Conservation (phyloP, 163 green algal genomes). For the Smithsoniella earleae region DNA sequence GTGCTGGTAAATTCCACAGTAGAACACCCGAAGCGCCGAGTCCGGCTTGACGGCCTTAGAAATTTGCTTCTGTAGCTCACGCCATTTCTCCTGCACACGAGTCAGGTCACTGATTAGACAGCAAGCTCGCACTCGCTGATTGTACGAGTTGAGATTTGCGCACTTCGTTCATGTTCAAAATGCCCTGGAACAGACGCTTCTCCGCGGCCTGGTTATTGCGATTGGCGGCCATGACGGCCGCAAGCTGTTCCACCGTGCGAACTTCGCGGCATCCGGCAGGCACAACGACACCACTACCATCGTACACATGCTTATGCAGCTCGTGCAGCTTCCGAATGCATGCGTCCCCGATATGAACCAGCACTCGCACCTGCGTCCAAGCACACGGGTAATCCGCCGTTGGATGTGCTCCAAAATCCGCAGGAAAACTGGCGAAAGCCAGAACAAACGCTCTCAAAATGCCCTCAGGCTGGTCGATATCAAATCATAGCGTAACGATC, state of each 20-base stretch:
- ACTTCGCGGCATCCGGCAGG: neutral
- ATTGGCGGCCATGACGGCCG: slow-evolving; percentile 11
- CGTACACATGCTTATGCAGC: neutral
- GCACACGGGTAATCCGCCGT: too few species aligned
- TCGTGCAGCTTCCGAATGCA: slow-evolving; percentile 29
- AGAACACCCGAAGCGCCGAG: slow-evolving; percentile 19
- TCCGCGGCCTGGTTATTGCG: slow-evolving; percentile 11
- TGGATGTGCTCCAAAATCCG: too few species aligned
- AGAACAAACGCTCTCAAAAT: too few species aligned
- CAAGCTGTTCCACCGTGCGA: slow-evolving; percentile 22
- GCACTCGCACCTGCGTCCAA: slow-evolving; percentile 30
- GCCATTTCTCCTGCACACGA: slow-evolving; percentile 25
- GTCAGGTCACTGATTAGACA: too few species aligned
- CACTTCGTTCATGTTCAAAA: slow-evolving; percentile 31
- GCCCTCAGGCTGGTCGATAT: too few species aligned
- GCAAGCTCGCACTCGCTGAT: neutral
- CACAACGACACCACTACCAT: neutral
- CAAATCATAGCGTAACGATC: too few species aligned
- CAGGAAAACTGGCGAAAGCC: too few species aligned
- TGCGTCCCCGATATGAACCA: slow-evolving; percentile 19
- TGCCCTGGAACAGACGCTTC: slow-evolving; percentile 24
- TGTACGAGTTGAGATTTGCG: too few species aligned
- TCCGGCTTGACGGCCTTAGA: slow-evolving; percentile 7
- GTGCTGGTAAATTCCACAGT: neutral
- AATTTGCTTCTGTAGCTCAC: slow-evolving; percentile 14